Conservation (phyloP, 257 asterid genomes). For the Handroanthus guayacan region DNA sequence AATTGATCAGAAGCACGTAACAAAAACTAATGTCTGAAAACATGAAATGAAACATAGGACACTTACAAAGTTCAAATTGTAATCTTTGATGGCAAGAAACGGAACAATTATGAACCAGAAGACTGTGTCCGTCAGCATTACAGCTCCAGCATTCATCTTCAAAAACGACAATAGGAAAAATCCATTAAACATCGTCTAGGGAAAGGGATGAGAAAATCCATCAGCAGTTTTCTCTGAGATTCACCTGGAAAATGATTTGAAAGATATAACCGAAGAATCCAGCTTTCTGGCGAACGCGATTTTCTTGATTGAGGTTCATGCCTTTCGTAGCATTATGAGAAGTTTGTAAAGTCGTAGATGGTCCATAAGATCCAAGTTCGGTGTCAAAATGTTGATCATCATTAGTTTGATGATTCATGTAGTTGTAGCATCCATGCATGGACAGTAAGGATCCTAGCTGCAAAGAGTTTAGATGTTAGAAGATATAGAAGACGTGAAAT, state of each 20-base stretch:
- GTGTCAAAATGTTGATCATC: slow-evolving; percentile 48
- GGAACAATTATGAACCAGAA: slow-evolving; percentile 96
- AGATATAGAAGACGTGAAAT: slow-evolving; percentile 7
- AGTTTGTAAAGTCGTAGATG: slow-evolving; percentile 33
- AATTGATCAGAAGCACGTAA: slow-evolving; percentile 31
- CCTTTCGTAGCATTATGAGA: slow-evolving; percentile 38
- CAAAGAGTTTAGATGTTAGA: slow-evolving; percentile 32
- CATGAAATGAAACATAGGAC: background rate
- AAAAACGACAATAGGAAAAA: slow-evolving; percentile 15
- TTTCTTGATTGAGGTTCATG: slow-evolving; percentile 39
- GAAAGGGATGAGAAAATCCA: background rate
- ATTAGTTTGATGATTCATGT: slow-evolving; percentile 42
- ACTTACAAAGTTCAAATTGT: slow-evolving; percentile 85
- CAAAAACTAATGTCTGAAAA: background rate
- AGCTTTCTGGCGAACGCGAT: slow-evolving; percentile 54
- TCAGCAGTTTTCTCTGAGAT: slow-evolving; percentile 16
- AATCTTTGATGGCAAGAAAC: slow-evolving; percentile 77
- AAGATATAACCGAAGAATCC: slow-evolving; percentile 75
- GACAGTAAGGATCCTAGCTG: slow-evolving; percentile 92
- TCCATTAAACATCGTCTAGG: background rate
- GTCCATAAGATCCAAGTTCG: slow-evolving; percentile 49
- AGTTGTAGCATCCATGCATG: slow-evolving; percentile 64
- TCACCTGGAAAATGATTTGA: slow-evolving; percentile 91
- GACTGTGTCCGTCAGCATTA: slow-evolving; percentile 78
- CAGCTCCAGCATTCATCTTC: slow-evolving; percentile 98